phyloP scores from a whole-genome alignment of 176 grass and related monocot genomes.

The Miscanthus lutarioriparius region DNA sequence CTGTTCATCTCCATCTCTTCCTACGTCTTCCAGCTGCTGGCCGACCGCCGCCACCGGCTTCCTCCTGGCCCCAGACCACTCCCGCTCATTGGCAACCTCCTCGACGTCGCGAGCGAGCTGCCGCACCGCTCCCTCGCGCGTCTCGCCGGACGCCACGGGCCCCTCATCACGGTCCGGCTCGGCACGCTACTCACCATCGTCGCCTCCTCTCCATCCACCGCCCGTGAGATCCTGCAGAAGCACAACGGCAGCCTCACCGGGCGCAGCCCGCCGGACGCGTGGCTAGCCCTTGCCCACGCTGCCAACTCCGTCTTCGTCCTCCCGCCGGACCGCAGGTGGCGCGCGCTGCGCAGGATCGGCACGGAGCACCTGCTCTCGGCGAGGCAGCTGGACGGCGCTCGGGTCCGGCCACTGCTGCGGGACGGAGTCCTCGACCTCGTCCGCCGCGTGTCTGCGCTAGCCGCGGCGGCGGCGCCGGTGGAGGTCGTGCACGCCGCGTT shows the following conservation, averaged over 20 bases:
- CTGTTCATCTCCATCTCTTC: slow-evolving; percentile 5
- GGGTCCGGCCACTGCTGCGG: not conserved
- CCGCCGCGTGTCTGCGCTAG: not conserved
- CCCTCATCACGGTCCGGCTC: slow-evolving; percentile 13
- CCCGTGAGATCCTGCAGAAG: slow-evolving; percentile 38
- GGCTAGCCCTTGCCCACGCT: slow-evolving; percentile 17
- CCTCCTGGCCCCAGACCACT: slow-evolving; percentile 27
- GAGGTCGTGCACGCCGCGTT: slow-evolving; percentile 36
- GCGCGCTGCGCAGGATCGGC: not conserved
- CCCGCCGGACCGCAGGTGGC: not conserved
- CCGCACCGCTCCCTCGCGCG: slow-evolving; percentile 20
- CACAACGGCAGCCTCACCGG: slow-evolving; percentile 19
- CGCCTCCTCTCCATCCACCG: slow-evolving; percentile 34
- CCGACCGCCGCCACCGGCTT: not conserved
- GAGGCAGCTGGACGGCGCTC: not conserved
- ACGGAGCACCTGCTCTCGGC: not conserved
- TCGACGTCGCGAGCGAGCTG: not conserved
- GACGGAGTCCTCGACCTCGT: not conserved
- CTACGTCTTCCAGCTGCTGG: not conserved
- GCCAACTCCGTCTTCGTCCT: slow-evolving; percentile 31
- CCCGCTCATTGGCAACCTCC: slow-evolving; percentile 36
- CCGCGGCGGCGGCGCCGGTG: not conserved
- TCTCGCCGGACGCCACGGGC: slow-evolving; percentile 10
- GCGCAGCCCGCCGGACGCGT: slow-evolving; percentile 39
- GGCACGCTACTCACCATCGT: slow-evolving; percentile 17